Percentiles rank a stretch among this genome's conserved stretches.
Conservation (phyloP, 1,284 basidiomycete genomes). For the Pyrrhoderma lamaoense region DNA sequence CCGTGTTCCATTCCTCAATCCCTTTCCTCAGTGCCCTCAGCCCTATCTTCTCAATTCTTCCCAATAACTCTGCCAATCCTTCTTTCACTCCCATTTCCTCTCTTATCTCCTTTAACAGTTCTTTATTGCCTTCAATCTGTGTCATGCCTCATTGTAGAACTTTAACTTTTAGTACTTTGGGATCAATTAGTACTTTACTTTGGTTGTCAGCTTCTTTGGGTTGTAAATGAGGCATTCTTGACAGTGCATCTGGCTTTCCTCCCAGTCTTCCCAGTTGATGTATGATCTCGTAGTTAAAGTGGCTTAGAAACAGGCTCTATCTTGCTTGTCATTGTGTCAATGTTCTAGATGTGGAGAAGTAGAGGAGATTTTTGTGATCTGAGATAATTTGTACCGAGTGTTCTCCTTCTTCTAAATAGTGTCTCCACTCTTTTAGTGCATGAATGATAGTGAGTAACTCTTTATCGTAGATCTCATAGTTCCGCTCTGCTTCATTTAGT, state of each 20-base stretch:
- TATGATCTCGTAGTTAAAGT: not conserved
- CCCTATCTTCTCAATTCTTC: not conserved
- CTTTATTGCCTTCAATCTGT: not conserved
- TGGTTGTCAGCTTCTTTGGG: not conserved
- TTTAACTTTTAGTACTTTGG: not conserved
- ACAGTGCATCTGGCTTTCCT: too few species aligned
- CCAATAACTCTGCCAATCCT: not conserved
- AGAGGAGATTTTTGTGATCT: too few species aligned
- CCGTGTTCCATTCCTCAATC: conserved; percentile 14
- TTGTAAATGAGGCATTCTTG: not conserved
- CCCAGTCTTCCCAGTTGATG: not conserved
- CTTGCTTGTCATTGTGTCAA: conserved; percentile 30
- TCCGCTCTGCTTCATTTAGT: too few species aligned
- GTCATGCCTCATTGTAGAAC: not conserved
- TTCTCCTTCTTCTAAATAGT: conserved; percentile 23
- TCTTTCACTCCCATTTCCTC: too few species aligned
- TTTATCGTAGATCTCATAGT: too few species aligned
- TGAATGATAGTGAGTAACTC: conserved; percentile 37
- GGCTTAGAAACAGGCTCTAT: not conserved
- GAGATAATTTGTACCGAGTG: conserved; percentile 23
- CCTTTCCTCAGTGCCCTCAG: not conserved
- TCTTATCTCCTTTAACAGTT: not conserved
- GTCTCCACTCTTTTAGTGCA: conserved; percentile 30
- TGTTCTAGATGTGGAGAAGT: too few species aligned
- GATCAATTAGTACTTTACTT: not conserved